Evolutionary conservation across 2,329 filamentous ascomycete genomes (phyloP), one percentile per base, ranked within the genome.

Genomic region (Rhinocladiella similis): DNA sequence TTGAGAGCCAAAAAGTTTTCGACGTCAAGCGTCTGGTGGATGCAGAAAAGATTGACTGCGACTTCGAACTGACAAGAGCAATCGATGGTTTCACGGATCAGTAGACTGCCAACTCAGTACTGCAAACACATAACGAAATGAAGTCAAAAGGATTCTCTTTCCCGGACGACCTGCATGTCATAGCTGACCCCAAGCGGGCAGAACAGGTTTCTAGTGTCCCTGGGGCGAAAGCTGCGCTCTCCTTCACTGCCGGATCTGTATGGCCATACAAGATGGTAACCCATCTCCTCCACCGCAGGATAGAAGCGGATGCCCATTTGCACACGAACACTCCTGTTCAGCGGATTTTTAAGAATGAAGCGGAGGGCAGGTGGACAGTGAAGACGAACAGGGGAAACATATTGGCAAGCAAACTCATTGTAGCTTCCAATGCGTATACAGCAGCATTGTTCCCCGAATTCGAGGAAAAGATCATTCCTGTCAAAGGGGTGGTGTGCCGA

Each of bases 351-450:
- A 10, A 12, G 12, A 63, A 65, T 43, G n/a, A 19, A 19, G n/a
- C 50, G 1, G 57, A 61, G 27, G 63, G 66, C 10, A 67, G 68
- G 3, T 91, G 88, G 84, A 74, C 90, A 0, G 76, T 84, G 47
- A 94, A 89, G 47, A 95, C 91, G 0, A 29, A 69, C 0, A 83
- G 90, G 19, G 91, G 91, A n/a, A 75, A 73, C 41, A 80, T 95
- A 53, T 69, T 69, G 0, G 79, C 90, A 1, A 73, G 76, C 10
- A 79, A 82, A 33, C 83, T 96, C 16, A 79, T 96, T 18, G 80
- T 96, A 10, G 88, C 90, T 3, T 92, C 88, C 1, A 96, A 96
- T 68, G 92, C 79, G 3, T 95, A 96, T 70, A 92, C 90, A 0
- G 89, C 89, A 1, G 80, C 85, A 57, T 78, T 96, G 5, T 74